Conservation (phyloP, 495 filamentous ascomycete species). For the Aspergillus leporis region DNA sequence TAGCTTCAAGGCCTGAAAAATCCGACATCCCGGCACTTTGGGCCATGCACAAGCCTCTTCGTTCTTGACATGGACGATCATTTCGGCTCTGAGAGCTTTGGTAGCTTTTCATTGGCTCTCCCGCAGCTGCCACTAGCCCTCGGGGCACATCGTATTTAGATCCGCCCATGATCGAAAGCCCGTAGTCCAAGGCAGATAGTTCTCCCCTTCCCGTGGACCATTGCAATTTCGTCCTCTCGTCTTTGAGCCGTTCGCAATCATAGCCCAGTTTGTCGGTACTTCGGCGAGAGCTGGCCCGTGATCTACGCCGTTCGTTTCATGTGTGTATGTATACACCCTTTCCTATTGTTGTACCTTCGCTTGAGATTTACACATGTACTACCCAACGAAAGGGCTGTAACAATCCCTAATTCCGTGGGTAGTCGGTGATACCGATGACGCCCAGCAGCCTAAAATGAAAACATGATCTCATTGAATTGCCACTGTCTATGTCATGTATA, state of each 20-base stretch:
- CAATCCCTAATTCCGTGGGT: neutral
- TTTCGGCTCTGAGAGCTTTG: slow-evolving; percentile 5
- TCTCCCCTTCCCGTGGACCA: neutral
- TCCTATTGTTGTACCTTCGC: neutral
- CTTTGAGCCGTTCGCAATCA: slow-evolving; percentile 5
- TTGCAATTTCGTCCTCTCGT: slow-evolving; percentile 14
- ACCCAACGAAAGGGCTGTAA: neutral
- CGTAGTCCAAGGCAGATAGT: neutral
- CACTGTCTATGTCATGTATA: neutral
- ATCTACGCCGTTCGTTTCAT: neutral
- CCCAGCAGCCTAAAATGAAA: neutral
- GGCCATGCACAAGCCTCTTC: slow-evolving; percentile 18
- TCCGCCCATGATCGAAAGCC: slow-evolving; percentile 16
- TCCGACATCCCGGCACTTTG: slow-evolving; percentile 12
- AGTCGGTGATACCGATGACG: neutral
- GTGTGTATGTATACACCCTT: neutral
- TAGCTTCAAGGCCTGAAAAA: neutral
- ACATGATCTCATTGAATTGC: neutral
- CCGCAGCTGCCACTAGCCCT: slow-evolving; percentile 6
- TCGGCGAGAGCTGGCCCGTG: neutral
- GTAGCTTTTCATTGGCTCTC: slow-evolving; percentile 11
- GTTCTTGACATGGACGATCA: slow-evolving; percentile 15
- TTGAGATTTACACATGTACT: neutral
- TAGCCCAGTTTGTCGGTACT: slow-evolving; percentile 3
- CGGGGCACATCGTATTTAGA: slow-evolving; percentile 18